Evolutionary conservation across 1,284 basidiomycete species (phyloP), one percentile per base, ranked within the genome.

Genomic region (Tilletia walkeri): DNA sequence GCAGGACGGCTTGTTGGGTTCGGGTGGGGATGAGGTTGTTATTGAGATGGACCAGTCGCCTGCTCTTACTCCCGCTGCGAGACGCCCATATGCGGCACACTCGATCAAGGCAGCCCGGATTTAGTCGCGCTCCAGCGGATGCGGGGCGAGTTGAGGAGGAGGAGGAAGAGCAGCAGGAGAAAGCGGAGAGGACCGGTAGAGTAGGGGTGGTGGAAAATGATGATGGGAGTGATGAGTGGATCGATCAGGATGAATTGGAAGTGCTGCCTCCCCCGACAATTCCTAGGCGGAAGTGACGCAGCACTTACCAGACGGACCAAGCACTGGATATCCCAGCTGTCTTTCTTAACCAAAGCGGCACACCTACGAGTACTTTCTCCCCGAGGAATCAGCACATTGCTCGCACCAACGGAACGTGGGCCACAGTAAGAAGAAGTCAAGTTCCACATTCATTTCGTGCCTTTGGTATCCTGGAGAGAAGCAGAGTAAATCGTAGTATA

Each of bases 41-140:
- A 36, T 63, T 9, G 59, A 63, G 36, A 63, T 63, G 59, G 59
- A 63, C 14, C 59, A 63, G 36, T 63, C 59, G 7, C 59, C 59
- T 38, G 59, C 59, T 38, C 59, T 36, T 53, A 18, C 49, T 53
- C n/a, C n/a, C n/a, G n/a, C 47, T 9, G 47, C 9, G 9, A 18
- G 7, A 48, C 49, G 49, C 5, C 49, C 34, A 12, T 56, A 12
- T 56, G 12, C 54, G 7, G 59, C 59, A 12, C 59, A 36, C 16
- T 39, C 38, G 30, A n/a, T 63, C 59, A 63, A 63, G 38, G 59
- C 59, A 10, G 30, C 59, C 7, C 59, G 59, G 18, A 36, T 63
- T 36, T n/a, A 63, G 59, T 38, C 59, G 30, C 10, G 36, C 59
- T 38, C 59, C 38, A 12, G 36, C 10, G 5, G 59, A 38, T 18